Base-by-base conservation (phyloP, 2,329 filamentous ascomycete species). In the Phialocephala sp. region DNA sequence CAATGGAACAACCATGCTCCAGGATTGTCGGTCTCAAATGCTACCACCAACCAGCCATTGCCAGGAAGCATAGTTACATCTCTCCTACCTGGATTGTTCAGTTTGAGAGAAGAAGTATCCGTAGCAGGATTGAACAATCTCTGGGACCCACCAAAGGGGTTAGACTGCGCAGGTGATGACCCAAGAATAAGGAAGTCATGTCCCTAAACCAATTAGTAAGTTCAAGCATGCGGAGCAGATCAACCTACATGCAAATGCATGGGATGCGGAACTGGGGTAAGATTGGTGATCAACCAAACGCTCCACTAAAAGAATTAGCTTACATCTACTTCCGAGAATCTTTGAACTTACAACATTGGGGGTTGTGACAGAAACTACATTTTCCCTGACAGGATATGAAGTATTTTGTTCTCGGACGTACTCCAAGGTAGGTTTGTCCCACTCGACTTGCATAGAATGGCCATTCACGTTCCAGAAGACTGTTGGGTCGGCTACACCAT, bases 61-160 rank as follows among this genome's bases (percentile, higher is more conserved):
- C 62, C 65, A 6, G 63, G 63, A 11, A 86, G 75, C 70, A 83
- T 79, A 8, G 82, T 81, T 2, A 82, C 80, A 70, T 86, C 84
- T 36, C 84, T 79, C 6, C 84, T 80, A 24, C 80, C 77, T 0
- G 84, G 83, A 69, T 85, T 85, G 4, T 70, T 60, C 18, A 73
- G 66, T 22, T 70, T 60, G 35, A 68, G 57, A 1, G 22, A 32
- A 32, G 50, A 14, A 18, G 24, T 35, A 27, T 54, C 50, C 24
- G 24, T 15, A 18, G 5, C 6, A 4, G 50, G 24, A 20, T 50
- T 20, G 50, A 54, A 54, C 3, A 35, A 35, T 15, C 15, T 35
- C 47, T 64, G n/a, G 18, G 43, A 24, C 4, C 60, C 27, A n/a
- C 57, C 58, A 6, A 55, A 64, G 62, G 8, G 52, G 12, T 27